A percentile compares a stretch with the other conserved stretches of the same genome.
These are phyloP conservation scores for Cordyceps sp. DNA, from an alignment of 2,329 filamentous ascomycete species.

Conservation along the genomic window DNA sequence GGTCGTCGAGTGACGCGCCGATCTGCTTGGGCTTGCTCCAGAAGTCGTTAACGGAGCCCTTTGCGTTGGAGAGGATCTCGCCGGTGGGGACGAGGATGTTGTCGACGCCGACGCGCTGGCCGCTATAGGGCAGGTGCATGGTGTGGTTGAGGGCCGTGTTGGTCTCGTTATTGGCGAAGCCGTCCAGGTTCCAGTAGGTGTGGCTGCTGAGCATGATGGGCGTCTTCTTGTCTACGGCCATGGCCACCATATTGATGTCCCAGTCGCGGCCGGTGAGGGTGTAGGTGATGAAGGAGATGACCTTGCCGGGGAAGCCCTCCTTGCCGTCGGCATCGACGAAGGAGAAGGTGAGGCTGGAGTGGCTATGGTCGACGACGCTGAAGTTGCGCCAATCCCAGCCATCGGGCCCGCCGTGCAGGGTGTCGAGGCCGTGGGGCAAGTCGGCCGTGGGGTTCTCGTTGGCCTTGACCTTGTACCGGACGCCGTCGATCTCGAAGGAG, in stretches of 20 bases:
- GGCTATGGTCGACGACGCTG: conserved; percentile 52
- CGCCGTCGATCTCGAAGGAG: conserved; percentile 51
- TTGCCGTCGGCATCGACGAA: conserved; percentile 57
- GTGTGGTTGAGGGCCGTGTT: conserved; percentile 52
- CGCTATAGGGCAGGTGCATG: conserved; percentile 55
- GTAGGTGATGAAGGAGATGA: conserved; percentile 60
- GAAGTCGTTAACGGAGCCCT: conserved; percentile 59
- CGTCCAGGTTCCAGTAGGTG: conserved; percentile 74
- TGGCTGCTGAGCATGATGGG: conserved; percentile 66
- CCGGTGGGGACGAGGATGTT: conserved; percentile 61
- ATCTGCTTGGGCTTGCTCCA: conserved; percentile 71
- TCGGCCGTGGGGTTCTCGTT: conserved; percentile 44
- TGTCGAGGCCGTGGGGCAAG: conserved; percentile 38
- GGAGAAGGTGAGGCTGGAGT: conserved; percentile 56
- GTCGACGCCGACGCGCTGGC: conserved; percentile 51
- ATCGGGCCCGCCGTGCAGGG: conserved; percentile 51
- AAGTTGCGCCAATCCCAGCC: conserved; percentile 71
- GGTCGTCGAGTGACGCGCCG: conserved; percentile 47
- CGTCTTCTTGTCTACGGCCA: conserved; percentile 57
- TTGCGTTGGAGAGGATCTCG: conserved; percentile 51
- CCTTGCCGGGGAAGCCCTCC: conserved; percentile 65
- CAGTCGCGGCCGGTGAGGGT: conserved; percentile 48
- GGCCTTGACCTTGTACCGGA: conserved; percentile 37
- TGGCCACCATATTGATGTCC: conserved; percentile 57
- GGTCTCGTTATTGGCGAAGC: conserved; percentile 58